These are phyloP conservation scores for Tetracladium setigerum DNA, from an alignment of 495 filamentous ascomycete species.

Conservation along the genomic window DNA sequence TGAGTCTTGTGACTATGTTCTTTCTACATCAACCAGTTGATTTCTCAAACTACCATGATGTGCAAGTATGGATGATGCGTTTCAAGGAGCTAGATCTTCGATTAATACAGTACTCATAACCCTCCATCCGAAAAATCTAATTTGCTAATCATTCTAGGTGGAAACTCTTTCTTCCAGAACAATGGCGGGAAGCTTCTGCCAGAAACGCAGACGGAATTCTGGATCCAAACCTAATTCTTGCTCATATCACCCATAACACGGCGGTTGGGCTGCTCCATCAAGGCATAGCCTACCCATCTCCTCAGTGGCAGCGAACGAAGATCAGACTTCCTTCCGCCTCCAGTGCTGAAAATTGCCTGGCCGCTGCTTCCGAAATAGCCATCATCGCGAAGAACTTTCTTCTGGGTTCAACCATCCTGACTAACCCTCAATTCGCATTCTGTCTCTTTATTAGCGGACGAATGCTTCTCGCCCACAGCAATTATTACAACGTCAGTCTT, in stretches of 20 bases:
- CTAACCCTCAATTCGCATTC: constrained; percentile 32
- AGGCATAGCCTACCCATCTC: constrained; percentile 32
- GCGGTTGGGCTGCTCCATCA: constrained; percentile 36
- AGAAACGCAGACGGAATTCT: constrained; percentile 19
- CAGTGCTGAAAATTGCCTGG: constrained; percentile 33
- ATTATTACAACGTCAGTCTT: constrained; percentile 20
- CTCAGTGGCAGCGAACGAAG: constrained; percentile 22
- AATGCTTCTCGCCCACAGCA: constrained; percentile 27
- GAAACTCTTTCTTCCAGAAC: constrained; percentile 32
- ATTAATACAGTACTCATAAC: constrained; percentile 28
- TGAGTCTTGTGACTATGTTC: constrained; percentile 29
- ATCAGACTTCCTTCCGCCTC: constrained; percentile 30
- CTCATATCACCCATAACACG: constrained; percentile 39
- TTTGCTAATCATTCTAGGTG: constrained; percentile 18
- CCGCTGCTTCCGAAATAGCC: constrained; percentile 29
- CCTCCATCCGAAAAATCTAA: background rate
- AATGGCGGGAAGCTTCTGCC: constrained; percentile 31
- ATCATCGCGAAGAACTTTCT: constrained; percentile 31
- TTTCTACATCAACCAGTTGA: constrained; percentile 33
- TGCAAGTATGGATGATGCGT: constrained; percentile 32
- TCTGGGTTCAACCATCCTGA: constrained; percentile 17
- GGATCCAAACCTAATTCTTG: constrained; percentile 36
- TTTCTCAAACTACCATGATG: constrained; percentile 24
- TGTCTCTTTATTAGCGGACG: constrained; percentile 33
- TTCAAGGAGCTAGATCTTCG: constrained; percentile 39